Conservation (phyloP, 768 basidiomycete species). For the Lepiota venenata region DNA sequence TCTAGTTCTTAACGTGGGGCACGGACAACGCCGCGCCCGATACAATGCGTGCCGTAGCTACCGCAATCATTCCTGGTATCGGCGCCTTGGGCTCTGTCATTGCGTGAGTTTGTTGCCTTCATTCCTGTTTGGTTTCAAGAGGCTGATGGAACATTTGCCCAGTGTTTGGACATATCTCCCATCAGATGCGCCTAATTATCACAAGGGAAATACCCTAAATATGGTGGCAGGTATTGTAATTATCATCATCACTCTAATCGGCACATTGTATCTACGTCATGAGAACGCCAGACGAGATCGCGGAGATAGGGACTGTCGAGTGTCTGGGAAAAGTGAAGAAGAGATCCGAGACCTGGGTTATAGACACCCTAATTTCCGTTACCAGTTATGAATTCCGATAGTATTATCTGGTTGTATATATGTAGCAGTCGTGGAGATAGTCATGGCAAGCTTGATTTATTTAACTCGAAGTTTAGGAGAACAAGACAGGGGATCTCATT, state of each 20-base stretch:
- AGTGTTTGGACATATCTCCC: conserved; percentile 49
- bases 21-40: conserved; percentile 49
- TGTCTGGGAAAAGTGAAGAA: conserved; percentile 33
- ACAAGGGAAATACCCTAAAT: conserved; percentile 44
- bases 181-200: conserved; percentile 41
- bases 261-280: conserved; percentile 32
- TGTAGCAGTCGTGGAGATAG: not conserved
- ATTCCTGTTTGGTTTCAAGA: not conserved
- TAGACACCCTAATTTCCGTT: conserved; percentile 42
- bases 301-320: conserved; percentile 37
- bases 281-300: conserved; percentile 42
- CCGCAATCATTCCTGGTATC: conserved; percentile 42
- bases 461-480: too few species aligned
- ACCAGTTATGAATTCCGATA: conserved; percentile 28
- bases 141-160: not conserved
- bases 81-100: conserved; percentile 43
- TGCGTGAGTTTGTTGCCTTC: conserved; percentile 28
- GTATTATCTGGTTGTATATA: conserved; percentile 4
- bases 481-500: not conserved
- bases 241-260: conserved; percentile 21
- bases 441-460: too few species aligned
- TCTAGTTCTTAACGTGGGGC: conserved; percentile 40
- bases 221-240: conserved; percentile 33
- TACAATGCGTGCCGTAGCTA: conserved; percentile 42
- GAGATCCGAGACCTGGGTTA: conserved; percentile 40